Evolutionary conservation across 2,329 filamentous ascomycete genomes (phyloP), one percentile per base, ranked within the genome.

Genomic region (Dactylellina parvicollis): DNA sequence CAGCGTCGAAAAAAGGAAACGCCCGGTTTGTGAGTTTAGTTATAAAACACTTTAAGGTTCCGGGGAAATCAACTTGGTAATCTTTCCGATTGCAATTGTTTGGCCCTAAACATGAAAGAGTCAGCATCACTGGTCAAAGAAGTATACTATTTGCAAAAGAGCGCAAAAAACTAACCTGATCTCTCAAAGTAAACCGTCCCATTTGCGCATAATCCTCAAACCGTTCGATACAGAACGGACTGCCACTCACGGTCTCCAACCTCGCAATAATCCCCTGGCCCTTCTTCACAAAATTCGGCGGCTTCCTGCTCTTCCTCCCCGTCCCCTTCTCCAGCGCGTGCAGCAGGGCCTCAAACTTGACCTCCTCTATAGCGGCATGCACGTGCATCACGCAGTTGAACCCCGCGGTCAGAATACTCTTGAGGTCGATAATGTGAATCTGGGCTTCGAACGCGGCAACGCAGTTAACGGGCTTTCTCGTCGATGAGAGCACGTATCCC

Each of bases 61-160:
- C n/a, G 54, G n/a, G 18, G 9, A 38, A 77, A 91, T 87, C 74
- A 99, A 86, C 86, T 93, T 97, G 72, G 92, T 97, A 81, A 99
- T 96, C 87, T 99, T 99, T 79, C 95, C 95, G 83, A 99, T 99
- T 65, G 95, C 95, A 84, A 99, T 97, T 0, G 95, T 99, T 90
- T 98, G 94, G 78, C 95, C 95, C 89, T 98, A 79, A 12, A 55
- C 61, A 80, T 56, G 75, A 22, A 62, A 20, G 32, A 78, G 56
- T 80, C 77, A 80, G 79, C 59, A 59, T 59, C 50, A 30, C 47
- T 28, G 20, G 2, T 30, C 34, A 42, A 22, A 55, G 18, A 18
- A 50, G 28, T 22, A 22, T 38, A 56, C 20, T 36, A 5, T 4
- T 18, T 71, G 75, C 67, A 76, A 78, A 78, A 78, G 78, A 8